phyloP scores from a whole-genome alignment of 192 early-diverging fungal species.

The Coemansia sp. region DNA sequence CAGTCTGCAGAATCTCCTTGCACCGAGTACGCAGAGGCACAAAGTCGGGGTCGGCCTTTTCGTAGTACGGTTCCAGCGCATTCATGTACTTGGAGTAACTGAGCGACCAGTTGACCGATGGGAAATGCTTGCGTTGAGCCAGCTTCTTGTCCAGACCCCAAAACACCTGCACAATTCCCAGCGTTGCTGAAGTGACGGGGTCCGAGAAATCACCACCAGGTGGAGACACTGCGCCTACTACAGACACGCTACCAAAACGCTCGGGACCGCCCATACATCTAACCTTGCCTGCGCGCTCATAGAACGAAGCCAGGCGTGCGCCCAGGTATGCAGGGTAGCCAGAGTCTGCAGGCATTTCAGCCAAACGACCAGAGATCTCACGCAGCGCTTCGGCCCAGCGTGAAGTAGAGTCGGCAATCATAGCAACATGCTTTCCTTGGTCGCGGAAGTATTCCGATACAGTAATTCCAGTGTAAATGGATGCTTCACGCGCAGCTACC shows the following conservation, averaged over 20 bases:
- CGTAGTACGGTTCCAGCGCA: constrained; percentile 94
- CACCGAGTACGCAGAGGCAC: constrained; percentile 84
- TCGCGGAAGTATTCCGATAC: constrained; percentile 99
- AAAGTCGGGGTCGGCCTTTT: constrained; percentile 93
- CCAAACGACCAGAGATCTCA: constrained; percentile 99
- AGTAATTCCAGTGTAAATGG: constrained; percentile 99
- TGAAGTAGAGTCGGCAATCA: constrained; percentile 99
- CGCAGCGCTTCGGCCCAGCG: constrained; percentile 99
- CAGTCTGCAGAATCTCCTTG: constrained; percentile 98
- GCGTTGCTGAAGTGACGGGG: constrained; percentile 93
- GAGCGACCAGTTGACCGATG: constrained; percentile 98
- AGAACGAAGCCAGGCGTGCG: constrained; percentile 98
- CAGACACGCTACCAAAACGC: constrained; percentile 90
- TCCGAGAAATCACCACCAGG: constrained; percentile 99
- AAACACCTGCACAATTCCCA: constrained; percentile 99
- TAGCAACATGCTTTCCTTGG: constrained; percentile 97
- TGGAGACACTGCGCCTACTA: constrained; percentile 99
- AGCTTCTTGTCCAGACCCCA: constrained; percentile 99
- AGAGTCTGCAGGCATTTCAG: constrained; percentile 98
- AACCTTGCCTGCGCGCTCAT: constrained; percentile 98
- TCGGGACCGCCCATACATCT: constrained; percentile 93
- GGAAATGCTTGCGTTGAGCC: constrained; percentile 99
- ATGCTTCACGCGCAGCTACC: constrained; percentile 99
- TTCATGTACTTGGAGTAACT: constrained; percentile 99
- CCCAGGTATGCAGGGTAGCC: constrained; percentile 99